phyloP scores from a whole-genome alignment of 352 stramenopile genomes.

The Globisporangium uncinulatum region DNA sequence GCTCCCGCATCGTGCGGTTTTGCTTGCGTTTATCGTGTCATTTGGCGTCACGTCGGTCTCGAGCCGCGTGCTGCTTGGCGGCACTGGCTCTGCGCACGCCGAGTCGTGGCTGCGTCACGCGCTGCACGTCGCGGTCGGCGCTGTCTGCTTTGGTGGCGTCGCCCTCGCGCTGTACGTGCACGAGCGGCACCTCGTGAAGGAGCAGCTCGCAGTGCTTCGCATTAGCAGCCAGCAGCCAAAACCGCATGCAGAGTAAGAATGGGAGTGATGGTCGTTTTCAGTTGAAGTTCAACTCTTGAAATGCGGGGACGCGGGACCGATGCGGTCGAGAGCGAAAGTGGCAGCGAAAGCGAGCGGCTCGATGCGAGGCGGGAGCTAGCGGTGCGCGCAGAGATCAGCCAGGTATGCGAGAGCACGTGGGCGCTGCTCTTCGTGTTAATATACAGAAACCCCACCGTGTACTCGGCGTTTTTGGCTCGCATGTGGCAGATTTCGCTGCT shows the following conservation, averaged over 20 bases:
- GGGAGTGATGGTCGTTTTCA: neutral
- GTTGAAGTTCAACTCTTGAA: no score
- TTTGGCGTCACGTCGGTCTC: constrained; percentile 36
- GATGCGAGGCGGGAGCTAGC: constrained; percentile 1
- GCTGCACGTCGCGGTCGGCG: constrained; percentile 40
- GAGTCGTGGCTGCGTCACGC: constrained; percentile 31
- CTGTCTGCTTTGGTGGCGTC: constrained; percentile 35
- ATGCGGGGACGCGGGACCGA: neutral
- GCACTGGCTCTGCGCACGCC: neutral
- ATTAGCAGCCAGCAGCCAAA: constrained; percentile 5
- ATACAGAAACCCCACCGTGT: no score
- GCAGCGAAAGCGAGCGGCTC: neutral
- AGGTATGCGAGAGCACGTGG: constrained; percentile 8
- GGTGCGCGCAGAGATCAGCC: constrained; percentile 18
- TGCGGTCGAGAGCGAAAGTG: neutral
- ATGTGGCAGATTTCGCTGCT: constrained; percentile 29
- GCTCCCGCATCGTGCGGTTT: constrained; percentile 42
- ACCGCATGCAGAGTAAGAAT: constrained; percentile 15
- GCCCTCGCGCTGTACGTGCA: constrained; percentile 36
- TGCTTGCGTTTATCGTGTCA: constrained; percentile 35
- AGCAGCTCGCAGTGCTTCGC: constrained; percentile 28
- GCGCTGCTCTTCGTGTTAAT: no score
- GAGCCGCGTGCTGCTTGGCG: constrained; percentile 28
- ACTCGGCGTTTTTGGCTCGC: no score
- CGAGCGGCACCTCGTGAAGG: constrained; percentile 35